Percentiles rank a stretch among this genome's conserved stretches.
These are phyloP conservation scores for Scenedesmus sp. DNA, from an alignment of 163 green algal species.

Conservation along the genomic window DNA sequence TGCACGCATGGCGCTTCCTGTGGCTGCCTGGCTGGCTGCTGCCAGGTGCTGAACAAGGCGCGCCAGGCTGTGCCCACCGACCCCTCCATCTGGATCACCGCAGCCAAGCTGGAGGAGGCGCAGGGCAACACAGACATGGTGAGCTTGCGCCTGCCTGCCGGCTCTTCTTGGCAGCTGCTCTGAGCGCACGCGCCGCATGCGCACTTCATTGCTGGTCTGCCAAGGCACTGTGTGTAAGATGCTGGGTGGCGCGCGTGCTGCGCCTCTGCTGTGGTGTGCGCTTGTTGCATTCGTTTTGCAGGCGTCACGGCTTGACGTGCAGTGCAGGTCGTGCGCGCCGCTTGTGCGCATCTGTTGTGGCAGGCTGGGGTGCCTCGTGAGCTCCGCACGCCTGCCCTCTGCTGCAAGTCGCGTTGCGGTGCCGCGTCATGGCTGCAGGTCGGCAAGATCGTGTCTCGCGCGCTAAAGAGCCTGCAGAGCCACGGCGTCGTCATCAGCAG, in stretches of 20 bases:
- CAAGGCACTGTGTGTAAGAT: too few species aligned
- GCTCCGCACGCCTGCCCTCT: too few species aligned
- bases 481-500: constrained; percentile 92
- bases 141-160: constrained; percentile 65
- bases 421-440: constrained; percentile 59
- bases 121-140: constrained; percentile 85
- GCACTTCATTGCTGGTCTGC: too few species aligned
- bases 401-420: too few species aligned
- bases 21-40: not conserved
- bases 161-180: too few species aligned
- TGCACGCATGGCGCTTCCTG: not conserved
- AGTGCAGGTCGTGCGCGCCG: too few species aligned
- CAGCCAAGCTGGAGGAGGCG: constrained; percentile 97
- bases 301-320: too few species aligned
- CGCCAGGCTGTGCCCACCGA: constrained; percentile 94
- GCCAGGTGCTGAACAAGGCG: constrained; percentile 94
- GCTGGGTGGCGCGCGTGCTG: too few species aligned
- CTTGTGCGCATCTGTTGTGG: too few species aligned
- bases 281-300: not conserved
- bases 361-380: not conserved
- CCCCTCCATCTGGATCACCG: constrained; percentile 94
- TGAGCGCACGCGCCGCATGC: too few species aligned
- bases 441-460: constrained; percentile 81
- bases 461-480: constrained; percentile 80
- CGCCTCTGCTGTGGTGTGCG: not conserved